A percentile compares a stretch with the other conserved stretches of the same genome.
Conservation (phyloP, 768 basidiomycete genomes). For the Calvatia gigantea region DNA sequence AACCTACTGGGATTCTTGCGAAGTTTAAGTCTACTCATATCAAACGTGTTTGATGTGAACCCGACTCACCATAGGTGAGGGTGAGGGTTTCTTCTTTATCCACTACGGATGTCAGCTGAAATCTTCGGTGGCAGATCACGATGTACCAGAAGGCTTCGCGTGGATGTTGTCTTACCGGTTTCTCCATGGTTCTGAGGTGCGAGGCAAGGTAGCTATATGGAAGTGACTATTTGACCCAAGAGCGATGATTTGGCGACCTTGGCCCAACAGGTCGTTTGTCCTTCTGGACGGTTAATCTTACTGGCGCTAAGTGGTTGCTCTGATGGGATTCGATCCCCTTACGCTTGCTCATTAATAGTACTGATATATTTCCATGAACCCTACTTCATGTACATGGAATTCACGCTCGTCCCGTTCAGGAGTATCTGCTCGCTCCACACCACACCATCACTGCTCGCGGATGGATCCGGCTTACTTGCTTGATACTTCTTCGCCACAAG, state of each 20-base stretch:
- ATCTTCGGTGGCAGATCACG: not conserved
- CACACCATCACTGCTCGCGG: not conserved
- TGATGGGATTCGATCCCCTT: too few species aligned
- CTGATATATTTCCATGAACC: too few species aligned
- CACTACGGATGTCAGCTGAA: not conserved
- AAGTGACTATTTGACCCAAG: not conserved
- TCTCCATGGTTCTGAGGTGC: not conserved
- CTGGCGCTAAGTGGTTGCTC: too few species aligned
- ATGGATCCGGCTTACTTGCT: not conserved
- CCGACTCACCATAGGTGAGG: not conserved
- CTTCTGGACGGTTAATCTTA: too few species aligned
- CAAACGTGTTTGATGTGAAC: constrained; percentile 11
- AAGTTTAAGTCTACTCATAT: constrained; percentile 4
- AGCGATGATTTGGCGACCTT: too few species aligned
- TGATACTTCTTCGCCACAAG: not conserved
- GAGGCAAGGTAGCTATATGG: not conserved
- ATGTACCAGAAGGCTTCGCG: not conserved
- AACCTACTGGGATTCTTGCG: not conserved
- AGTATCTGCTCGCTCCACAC: too few species aligned
- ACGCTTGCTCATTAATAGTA: too few species aligned
- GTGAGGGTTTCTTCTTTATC: constrained; percentile 4
- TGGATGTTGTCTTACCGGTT: not conserved
- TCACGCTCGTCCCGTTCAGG: too few species aligned
- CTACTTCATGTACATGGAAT: too few species aligned
- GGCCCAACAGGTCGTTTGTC: too few species aligned